A percentile compares a stretch with the other conserved stretches of the same genome.
phyloP scores from a whole-genome alignment of 1,139 yeast species.

The Sugiyamaella japonica region DNA sequence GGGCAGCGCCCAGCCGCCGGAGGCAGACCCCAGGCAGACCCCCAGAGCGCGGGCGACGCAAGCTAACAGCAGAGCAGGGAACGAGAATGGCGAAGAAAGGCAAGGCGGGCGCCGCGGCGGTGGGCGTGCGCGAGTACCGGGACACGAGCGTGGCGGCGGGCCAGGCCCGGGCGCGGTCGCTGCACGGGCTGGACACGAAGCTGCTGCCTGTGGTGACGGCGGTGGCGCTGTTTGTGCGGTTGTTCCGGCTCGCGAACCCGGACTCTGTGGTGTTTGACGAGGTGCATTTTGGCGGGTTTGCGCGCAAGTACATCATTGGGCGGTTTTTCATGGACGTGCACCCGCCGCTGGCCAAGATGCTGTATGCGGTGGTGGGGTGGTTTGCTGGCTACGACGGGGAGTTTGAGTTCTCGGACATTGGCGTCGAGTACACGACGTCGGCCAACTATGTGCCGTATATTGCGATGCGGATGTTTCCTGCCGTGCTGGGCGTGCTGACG shows the following conservation, averaged over 20 bases:
- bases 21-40: not conserved
- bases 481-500: constrained; percentile 77
- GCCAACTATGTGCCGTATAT: constrained; percentile 66
- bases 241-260: constrained; percentile 64
- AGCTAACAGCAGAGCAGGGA: not conserved
- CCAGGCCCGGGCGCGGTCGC: constrained; percentile 39
- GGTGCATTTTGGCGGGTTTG: constrained; percentile 66
- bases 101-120: constrained; percentile 1
- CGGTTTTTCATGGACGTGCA: constrained; percentile 89
- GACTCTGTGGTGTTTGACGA: constrained; percentile 91
- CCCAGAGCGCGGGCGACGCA: not conserved
- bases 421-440: constrained; percentile 74
- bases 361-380: constrained; percentile 90
- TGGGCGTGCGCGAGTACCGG: constrained; percentile 37
- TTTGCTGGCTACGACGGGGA: constrained; percentile 84
- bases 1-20: not conserved
- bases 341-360: constrained; percentile 95
- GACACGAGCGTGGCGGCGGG: constrained; percentile 48
- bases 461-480: constrained; percentile 85
- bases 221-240: constrained; percentile 58
- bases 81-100: constrained; percentile 12
- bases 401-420: constrained; percentile 88
- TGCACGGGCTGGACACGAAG: constrained; percentile 32
- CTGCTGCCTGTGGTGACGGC: constrained; percentile 53
- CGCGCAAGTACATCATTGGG: constrained; percentile 62